Evolutionary conservation across 345 rosid genomes (phyloP), one percentile per base, ranked within the genome.

Genomic region (Gossypium rotundifolium): DNA sequence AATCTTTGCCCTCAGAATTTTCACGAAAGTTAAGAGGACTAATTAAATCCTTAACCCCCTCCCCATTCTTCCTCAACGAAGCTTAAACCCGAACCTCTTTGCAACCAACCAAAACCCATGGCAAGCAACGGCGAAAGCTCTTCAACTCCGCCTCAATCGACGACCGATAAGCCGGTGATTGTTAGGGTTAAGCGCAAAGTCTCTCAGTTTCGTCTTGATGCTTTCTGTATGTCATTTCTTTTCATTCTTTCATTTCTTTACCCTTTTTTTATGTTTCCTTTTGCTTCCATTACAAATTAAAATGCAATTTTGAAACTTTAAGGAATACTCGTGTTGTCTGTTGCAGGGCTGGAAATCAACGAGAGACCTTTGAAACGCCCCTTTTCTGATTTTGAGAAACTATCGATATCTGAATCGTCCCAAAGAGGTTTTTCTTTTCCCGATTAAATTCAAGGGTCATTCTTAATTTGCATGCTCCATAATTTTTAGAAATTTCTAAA

Each of bases 341-440:
- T 53, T 75, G 38, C 75, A 93, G 93, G 93, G 94, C 84, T 93
- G 67, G 97, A 93, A 85, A 89, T 91, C 76, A 88, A 87, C 62
- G 97, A 91, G 84, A 86, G 90, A 74, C 92, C 95, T 11, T 55
- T 72, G 29, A 93, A 93, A 84, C 86, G 88, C 17, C 79, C 87
- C 0, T 70, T 80, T 33, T 74, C 90, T 75, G 89, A 90, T 64
- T 87, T 90, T 22, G 83, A 80, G 70, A 85, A 85, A 73, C 55
- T 93, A 9, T 87, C 95, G 2, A 76, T 93, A 27, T 77, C 84
- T 14, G 79, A 79, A 68, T 81, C 89, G 53, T 63, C 70, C 29
- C 75, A 68, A 44, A 84, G 70, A 79, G 90, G 95, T 91, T 6
- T 8, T 10, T 68, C 16, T 53, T 23, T 58, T 53, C 23, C 51